Conservation (phyloP, 441 rosid genomes). For the Brassica hybrid region DNA sequence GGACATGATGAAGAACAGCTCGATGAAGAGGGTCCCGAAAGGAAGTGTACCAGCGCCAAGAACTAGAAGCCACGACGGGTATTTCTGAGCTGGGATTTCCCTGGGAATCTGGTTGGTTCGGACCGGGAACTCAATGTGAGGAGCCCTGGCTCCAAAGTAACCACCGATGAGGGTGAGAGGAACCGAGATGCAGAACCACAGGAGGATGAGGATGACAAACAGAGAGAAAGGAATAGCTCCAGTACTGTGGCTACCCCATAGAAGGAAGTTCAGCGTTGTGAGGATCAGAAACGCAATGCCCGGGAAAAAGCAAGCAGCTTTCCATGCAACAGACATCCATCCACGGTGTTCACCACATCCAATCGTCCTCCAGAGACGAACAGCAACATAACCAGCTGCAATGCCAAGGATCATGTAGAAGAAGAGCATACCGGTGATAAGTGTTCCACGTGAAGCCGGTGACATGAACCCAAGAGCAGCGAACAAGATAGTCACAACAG, state of each 20-base stretch:
- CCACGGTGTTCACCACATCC: slow-evolving; percentile 46
- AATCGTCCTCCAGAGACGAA: slow-evolving; percentile 80
- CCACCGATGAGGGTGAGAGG: slow-evolving; percentile 82
- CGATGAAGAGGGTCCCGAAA: slow-evolving; percentile 76
- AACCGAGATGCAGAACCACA: slow-evolving; percentile 84
- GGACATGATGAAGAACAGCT: slow-evolving; percentile 85
- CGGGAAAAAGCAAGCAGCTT: slow-evolving; percentile 79
- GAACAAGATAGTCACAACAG: slow-evolving; percentile 61
- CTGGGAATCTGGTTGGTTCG: slow-evolving; percentile 84
- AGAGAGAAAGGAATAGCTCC: slow-evolving; percentile 79
- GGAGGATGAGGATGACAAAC: slow-evolving; percentile 34
- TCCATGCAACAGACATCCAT: slow-evolving; percentile 79
- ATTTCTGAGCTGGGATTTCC: slow-evolving; percentile 81
- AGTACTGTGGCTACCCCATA: slow-evolving; percentile 81
- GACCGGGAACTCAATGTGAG: slow-evolving; percentile 77
- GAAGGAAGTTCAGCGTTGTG: slow-evolving; percentile 62
- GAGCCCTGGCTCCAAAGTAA: slow-evolving; percentile 73
- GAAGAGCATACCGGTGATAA: slow-evolving; percentile 72
- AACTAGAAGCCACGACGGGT: slow-evolving; percentile 79
- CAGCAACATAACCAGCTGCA: slow-evolving; percentile 72
- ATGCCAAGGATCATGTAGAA: slow-evolving; percentile 69
- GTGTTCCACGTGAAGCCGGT: slow-evolving; percentile 80
- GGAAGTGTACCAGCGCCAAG: slow-evolving; percentile 82
- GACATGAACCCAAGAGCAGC: slow-evolving; percentile 54
- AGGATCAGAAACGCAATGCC: slow-evolving; percentile 67